phyloP scores from a whole-genome alignment of 768 basidiomycete genomes.

The Roridomyces roridus region DNA sequence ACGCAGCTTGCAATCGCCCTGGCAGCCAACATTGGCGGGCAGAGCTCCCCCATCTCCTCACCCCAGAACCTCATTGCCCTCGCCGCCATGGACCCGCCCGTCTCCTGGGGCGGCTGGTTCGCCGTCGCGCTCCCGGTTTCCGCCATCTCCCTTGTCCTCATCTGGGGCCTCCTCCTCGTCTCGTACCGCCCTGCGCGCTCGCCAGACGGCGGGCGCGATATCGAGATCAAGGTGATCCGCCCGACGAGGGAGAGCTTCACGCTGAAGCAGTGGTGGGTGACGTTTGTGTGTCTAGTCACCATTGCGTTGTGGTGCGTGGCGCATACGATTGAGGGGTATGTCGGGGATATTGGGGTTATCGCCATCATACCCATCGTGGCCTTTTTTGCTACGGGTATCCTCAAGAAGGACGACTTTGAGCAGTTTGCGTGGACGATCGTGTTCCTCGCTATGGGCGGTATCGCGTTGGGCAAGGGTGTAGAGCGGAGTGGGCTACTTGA shows the following conservation, averaged over 20 bases:
- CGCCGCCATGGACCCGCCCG: constrained; percentile 79
- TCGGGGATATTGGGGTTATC: constrained; percentile 98
- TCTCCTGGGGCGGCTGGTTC: constrained; percentile 95
- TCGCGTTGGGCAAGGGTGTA: constrained; percentile 94
- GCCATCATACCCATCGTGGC: constrained; percentile 91
- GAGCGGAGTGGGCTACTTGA: constrained; percentile 86
- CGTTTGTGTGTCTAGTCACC: constrained; percentile 80
- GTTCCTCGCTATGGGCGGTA: constrained; percentile 97
- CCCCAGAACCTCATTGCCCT: constrained; percentile 97
- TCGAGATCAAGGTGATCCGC: constrained; percentile 85
- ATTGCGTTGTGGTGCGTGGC: constrained; percentile 92
- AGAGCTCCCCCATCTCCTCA: constrained; percentile 96
- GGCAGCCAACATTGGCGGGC: constrained; percentile 97
- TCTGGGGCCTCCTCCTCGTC: constrained; percentile 88
- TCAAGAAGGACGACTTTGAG: constrained; percentile 98
- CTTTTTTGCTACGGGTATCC: constrained; percentile 92
- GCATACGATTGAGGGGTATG: constrained; percentile 69
- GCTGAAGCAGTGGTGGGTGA: constrained; percentile 88
- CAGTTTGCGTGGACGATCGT: constrained; percentile 95
- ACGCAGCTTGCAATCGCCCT: constrained; percentile 91
- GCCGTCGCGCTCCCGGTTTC: constrained; percentile 93
- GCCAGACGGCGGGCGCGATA: constrained; percentile 75
- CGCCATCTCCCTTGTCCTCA: constrained; percentile 80
- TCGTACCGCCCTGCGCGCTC: constrained; percentile 77
- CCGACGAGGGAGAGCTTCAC: constrained; percentile 85